A percentile compares a stretch with the other conserved stretches of the same genome.
Conservation (phyloP, 2,329 filamentous ascomycete species). For the Fonsecaea nubica region DNA sequence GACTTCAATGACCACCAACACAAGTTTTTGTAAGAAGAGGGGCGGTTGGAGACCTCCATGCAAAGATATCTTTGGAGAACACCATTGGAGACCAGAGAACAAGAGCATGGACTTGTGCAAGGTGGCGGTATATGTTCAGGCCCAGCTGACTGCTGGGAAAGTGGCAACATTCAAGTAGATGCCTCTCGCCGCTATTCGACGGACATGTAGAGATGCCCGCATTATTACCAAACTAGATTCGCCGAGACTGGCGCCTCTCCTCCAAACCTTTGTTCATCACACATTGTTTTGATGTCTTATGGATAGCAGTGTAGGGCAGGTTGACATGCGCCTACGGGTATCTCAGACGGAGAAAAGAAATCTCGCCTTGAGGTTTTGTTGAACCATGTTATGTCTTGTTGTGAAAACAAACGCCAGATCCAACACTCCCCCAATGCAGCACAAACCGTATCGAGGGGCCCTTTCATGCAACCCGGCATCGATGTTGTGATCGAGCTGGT, state of each 20-base stretch:
- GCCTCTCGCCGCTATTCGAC: not conserved
- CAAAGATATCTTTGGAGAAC: not conserved
- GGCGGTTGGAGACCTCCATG: too few species aligned
- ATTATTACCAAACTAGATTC: not conserved
- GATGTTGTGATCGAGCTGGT: conserved; percentile 75
- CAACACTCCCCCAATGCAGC: conserved; percentile 67
- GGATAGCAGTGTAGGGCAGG: conserved; percentile 34
- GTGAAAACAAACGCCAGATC: conserved; percentile 79
- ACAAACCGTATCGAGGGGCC: conserved; percentile 43
- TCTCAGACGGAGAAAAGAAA: conserved; percentile 32
- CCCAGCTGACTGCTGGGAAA: conserved; percentile 3
- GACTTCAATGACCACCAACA: too few species aligned
- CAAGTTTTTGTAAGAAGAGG: too few species aligned
- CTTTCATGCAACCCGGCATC: conserved; percentile 56
- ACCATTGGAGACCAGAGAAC: not conserved
- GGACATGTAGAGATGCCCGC: conserved; percentile 1
- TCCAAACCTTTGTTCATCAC: conserved; percentile 1
- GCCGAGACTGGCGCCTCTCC: not conserved
- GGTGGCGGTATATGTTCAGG: not conserved
- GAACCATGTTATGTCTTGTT: conserved; percentile 80
- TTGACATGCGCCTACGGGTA: conserved; percentile 41
- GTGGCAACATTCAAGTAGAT: not conserved
- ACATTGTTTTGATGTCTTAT: not conserved
- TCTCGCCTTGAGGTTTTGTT: conserved; percentile 65
- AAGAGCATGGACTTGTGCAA: not conserved